Evolutionary conservation across 805 yeast genomes (phyloP).

Genomic region (Metschnikowia vanudenii): DNA sequence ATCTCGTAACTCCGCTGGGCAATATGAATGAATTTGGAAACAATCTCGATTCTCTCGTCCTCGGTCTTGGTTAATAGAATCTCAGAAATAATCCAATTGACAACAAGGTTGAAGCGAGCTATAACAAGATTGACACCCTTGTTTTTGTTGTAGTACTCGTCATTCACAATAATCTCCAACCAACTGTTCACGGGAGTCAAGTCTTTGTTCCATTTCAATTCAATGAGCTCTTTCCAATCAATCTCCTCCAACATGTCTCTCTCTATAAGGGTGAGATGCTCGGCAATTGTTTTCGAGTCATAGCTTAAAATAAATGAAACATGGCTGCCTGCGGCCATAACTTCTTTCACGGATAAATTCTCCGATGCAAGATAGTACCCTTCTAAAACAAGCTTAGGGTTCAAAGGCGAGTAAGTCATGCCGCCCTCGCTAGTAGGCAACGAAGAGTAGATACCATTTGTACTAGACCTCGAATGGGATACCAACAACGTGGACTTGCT

Average conservation of each 20-base stretch:
- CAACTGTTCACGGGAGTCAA: conserved; percentile 75
- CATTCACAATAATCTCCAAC: conserved; percentile 69
- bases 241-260: conserved; percentile 77
- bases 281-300: conserved; percentile 64
- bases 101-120: conserved; percentile 82
- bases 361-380: conserved; percentile 31
- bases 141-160: conserved; percentile 42
- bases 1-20: conserved; percentile 69
- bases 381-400: conserved; percentile 36
- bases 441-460: conserved; percentile 10
- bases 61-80: conserved; percentile 65
- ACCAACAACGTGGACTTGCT: conserved; percentile 9
- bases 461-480: conserved; percentile 17
- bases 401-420: conserved; percentile 13
- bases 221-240: conserved; percentile 89
- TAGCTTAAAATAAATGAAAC: conserved; percentile 79
- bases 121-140: conserved; percentile 82
- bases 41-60: conserved; percentile 60
- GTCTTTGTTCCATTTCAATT: conserved; percentile 68
- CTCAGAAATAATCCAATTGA: conserved; percentile 91
- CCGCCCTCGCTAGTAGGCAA: conserved; percentile 12
- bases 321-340: conserved; percentile 54
- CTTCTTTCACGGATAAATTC: conserved; percentile 37
- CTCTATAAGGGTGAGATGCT: conserved; percentile 85
- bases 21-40: conserved; percentile 84